A percentile compares a stretch with the other conserved stretches of the same genome.
Conservation (phyloP, 352 stramenopile species). For the Chrysophaeum taylorii region DNA sequence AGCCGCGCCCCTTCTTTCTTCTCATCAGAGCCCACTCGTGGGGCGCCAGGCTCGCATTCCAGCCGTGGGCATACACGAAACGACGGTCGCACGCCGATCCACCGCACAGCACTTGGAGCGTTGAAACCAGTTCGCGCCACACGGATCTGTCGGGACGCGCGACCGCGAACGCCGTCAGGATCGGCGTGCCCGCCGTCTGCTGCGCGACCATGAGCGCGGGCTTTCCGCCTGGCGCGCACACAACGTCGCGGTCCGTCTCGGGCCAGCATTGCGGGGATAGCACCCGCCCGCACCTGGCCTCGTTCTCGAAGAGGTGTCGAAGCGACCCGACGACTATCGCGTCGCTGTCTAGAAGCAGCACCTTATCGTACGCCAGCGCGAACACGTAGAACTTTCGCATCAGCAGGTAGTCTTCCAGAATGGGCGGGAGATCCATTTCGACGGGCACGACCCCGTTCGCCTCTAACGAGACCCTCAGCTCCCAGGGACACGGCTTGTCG, state of each 20-base stretch:
- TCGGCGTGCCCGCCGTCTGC: constrained; percentile 6
- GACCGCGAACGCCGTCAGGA: background rate
- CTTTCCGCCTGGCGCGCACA: too few relatives aligned
- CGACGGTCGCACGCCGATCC: too few relatives aligned
- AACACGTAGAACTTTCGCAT: constrained; percentile 5
- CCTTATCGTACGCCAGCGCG: background rate
- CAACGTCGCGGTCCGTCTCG: constrained; percentile 1
- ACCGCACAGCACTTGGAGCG: too few relatives aligned
- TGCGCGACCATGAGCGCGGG: too few relatives aligned
- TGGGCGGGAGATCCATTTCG: background rate
- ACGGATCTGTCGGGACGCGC: too few relatives aligned
- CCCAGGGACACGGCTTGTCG: background rate
- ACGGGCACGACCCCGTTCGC: background rate
- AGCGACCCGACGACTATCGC: background rate
- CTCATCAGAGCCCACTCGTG: background rate
- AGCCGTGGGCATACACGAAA: background rate
- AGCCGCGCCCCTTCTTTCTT: background rate
- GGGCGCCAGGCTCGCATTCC: background rate
- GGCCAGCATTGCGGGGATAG: background rate
- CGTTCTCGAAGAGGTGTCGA: background rate
- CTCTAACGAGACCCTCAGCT: background rate
- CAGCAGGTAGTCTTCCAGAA: background rate
- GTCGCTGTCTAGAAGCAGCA: constrained; percentile 1
- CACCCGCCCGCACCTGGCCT: background rate
- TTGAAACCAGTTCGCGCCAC: too few relatives aligned